These are phyloP conservation scores for Centrapalus pauciflorus DNA, from an alignment of 129 eudicot genomes.

Conservation along the genomic window DNA sequence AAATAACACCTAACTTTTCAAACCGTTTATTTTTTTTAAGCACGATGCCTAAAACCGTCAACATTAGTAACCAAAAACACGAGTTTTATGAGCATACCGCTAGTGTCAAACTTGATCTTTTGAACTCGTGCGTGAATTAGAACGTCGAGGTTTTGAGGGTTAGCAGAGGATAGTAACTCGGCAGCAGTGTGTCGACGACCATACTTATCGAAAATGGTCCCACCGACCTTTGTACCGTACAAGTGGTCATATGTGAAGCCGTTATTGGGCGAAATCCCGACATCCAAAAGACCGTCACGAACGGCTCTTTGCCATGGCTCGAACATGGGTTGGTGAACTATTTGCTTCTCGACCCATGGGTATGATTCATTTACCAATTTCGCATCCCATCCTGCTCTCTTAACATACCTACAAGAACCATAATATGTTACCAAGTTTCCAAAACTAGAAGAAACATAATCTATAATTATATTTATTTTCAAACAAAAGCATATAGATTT, in stretches of 20 bases:
- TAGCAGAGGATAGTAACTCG: slow-evolving; percentile 61
- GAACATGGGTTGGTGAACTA: slow-evolving; percentile 54
- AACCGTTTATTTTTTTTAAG: not conserved
- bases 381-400: slow-evolving; percentile 60
- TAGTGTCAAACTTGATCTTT: slow-evolving; percentile 55
- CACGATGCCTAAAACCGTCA: too few species aligned
- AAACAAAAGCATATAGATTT: too few species aligned
- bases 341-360: slow-evolving; percentile 81
- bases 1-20: not conserved
- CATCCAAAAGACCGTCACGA: slow-evolving; percentile 62
- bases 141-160: slow-evolving; percentile 57
- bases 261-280: slow-evolving; percentile 68
- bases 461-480: not conserved
- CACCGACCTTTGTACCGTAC: slow-evolving; percentile 90
- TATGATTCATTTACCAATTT: slow-evolving; percentile 75
- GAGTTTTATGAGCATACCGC: slow-evolving; percentile 30
- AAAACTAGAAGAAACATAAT: slow-evolving; percentile 45
- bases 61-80: not conserved
- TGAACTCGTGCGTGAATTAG: slow-evolving; percentile 73
- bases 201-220: slow-evolving; percentile 66
- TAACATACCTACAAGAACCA: slow-evolving; percentile 55
- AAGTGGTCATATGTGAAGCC: slow-evolving; percentile 88
- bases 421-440: slow-evolving; percentile 33
- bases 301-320: slow-evolving; percentile 73
- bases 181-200: slow-evolving; percentile 89